Evolutionary conservation across 2,329 filamentous ascomycete species (phyloP).

Genomic region (Colletotrichum spaethianum): DNA sequence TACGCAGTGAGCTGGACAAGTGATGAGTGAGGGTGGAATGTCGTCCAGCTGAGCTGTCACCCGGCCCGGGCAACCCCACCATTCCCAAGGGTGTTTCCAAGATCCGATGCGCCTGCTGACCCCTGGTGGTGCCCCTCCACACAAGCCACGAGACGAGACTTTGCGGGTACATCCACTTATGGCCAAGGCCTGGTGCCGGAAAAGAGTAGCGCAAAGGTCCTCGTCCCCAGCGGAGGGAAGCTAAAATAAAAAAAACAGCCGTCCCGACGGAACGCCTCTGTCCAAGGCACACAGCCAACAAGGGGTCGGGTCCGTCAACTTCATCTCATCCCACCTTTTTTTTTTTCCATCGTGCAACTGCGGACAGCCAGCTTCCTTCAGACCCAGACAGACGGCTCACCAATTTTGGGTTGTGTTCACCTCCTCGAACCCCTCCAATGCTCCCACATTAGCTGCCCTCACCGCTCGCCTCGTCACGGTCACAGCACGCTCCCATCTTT

Average conservation of each 20-base stretch:
- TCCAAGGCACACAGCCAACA: slow-evolving; percentile 17
- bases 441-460: slow-evolving; percentile 14
- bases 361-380: slow-evolving; percentile 3
- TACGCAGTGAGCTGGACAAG: background rate
- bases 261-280: background rate
- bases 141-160: slow-evolving; percentile 11
- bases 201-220: background rate
- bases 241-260: slow-evolving; percentile 1
- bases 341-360: background rate
- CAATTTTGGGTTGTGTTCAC: background rate
- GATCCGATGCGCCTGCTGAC: slow-evolving; percentile 38
- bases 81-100: slow-evolving; percentile 39
- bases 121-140: slow-evolving; percentile 31
- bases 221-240: background rate
- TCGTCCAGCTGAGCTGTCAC: slow-evolving; percentile 4
- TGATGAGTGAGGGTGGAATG: background rate
- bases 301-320: slow-evolving; percentile 18
- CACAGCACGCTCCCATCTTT: slow-evolving; percentile 3
- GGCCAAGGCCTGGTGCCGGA: no score
- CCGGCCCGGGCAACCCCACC: slow-evolving; percentile 32
- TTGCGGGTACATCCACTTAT: background rate
- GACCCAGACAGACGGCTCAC: background rate
- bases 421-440: slow-evolving; percentile 13
- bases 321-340: slow-evolving; percentile 37
- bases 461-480: slow-evolving; percentile 20